Conservation (phyloP, 129 eudicot species). For the Gnaphalium uliginosum region DNA sequence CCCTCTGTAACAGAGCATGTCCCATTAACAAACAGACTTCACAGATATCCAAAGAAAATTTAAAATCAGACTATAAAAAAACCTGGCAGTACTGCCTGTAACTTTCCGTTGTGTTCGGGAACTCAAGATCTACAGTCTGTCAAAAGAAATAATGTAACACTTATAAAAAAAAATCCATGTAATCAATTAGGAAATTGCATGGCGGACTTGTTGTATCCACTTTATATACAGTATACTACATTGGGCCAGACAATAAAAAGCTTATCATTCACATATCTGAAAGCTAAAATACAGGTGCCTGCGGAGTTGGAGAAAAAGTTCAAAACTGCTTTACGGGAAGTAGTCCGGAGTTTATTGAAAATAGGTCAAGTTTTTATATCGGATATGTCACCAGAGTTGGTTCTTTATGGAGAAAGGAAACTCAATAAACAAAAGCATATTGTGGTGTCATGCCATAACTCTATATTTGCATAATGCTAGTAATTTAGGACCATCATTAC, state of each 20-base stretch:
- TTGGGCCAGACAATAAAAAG: constrained; percentile 4
- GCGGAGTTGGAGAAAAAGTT: constrained; percentile 1
- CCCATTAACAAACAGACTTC: constrained; percentile 10
- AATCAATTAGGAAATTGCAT: not conserved
- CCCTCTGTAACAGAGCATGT: constrained; percentile 57
- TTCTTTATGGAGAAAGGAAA: not conserved
- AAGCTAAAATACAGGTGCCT: not conserved
- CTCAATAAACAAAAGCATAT: not conserved
- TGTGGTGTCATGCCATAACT: too few relatives aligned
- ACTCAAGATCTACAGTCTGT: constrained; percentile 84
- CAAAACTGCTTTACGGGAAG: constrained; percentile 1
- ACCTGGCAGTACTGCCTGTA: constrained; percentile 94
- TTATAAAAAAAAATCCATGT: not conserved
- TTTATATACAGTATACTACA: not conserved
- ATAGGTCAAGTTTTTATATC: too few relatives aligned
- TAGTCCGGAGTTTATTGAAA: not conserved
- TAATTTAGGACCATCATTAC: constrained; percentile 6
- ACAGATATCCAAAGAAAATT: not conserved
- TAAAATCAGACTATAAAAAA: constrained; percentile 20
- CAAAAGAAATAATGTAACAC: constrained; percentile 8
- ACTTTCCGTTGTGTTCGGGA: constrained; percentile 91
- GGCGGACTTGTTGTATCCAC: not conserved
- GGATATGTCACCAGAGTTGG: not conserved
- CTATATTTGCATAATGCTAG: not conserved
- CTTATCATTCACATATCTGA: constrained; percentile 3